Percentiles rank a stretch among this genome's conserved stretches.
Evolutionary conservation across 371 early-diverging fungal species (phyloP).

Genomic region (Mucor indicus): DNA sequence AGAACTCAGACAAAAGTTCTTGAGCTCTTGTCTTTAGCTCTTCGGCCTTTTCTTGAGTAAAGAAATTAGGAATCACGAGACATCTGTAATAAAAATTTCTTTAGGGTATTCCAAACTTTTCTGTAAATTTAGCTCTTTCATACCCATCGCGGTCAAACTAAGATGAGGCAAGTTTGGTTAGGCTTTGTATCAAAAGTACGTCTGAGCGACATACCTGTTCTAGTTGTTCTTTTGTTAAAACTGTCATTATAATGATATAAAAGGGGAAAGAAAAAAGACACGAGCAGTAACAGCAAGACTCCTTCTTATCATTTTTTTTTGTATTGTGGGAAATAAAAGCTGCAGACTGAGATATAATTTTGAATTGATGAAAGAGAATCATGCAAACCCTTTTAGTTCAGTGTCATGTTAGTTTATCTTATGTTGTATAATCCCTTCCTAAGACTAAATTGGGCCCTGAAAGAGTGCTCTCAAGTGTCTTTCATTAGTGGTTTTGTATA

Average conservation of each 20-base stretch:
- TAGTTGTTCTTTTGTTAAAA: slow-evolving; percentile 12
- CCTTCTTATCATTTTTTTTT: too few relatives aligned
- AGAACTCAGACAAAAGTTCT: slow-evolving; percentile 61
- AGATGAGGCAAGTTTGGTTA: neutral
- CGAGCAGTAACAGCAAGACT: too few relatives aligned
- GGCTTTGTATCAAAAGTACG: neutral
- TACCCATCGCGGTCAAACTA: slow-evolving; percentile 34
- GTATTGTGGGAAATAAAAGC: too few relatives aligned
- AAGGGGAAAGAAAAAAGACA: neutral
- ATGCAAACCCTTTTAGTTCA: too few relatives aligned
- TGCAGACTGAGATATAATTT: too few relatives aligned
- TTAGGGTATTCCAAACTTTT: neutral
- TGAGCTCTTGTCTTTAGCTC: slow-evolving; percentile 54
- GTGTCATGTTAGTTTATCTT: too few relatives aligned
- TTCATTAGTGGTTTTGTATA: too few relatives aligned
- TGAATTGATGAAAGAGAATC: too few relatives aligned
- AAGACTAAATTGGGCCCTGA: too few relatives aligned
- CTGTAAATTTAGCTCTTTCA: neutral
- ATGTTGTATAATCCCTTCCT: too few relatives aligned
- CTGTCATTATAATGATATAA: neutral
- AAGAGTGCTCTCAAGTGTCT: too few relatives aligned
- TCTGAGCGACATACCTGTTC: neutral
- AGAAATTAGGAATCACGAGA: slow-evolving; percentile 70
- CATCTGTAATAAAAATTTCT: slow-evolving; percentile 41
- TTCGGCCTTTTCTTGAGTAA: slow-evolving; percentile 47